Conservation (phyloP, 208 protist genomes). For the Leishmania major region DNA sequence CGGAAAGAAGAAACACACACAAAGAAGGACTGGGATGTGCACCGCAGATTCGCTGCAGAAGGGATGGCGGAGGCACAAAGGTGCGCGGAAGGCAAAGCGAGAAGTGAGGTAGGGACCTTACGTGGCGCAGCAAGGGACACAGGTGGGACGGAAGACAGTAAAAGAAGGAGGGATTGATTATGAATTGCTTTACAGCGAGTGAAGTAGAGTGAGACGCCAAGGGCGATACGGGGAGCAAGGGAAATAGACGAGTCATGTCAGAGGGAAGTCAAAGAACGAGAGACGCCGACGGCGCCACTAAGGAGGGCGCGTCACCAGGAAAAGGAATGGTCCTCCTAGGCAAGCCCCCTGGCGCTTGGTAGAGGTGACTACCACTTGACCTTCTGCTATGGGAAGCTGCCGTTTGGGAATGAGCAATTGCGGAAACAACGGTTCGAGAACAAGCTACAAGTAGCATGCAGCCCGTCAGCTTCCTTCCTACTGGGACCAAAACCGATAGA, state of each 20-base stretch:
- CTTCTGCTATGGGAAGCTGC: background rate
- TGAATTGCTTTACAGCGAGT: background rate
- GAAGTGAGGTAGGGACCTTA: background rate
- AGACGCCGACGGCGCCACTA: background rate
- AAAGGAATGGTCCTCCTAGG: background rate
- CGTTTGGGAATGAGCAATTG: background rate
- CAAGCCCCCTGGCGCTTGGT: background rate
- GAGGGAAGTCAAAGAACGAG: background rate
- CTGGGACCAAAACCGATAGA: background rate
- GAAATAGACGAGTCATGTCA: background rate
- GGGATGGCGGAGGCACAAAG: background rate
- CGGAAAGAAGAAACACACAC: constrained; percentile 1
- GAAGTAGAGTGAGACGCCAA: background rate
- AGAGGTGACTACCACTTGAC: background rate
- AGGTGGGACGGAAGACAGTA: background rate
- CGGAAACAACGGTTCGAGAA: background rate
- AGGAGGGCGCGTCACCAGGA: too few species aligned
- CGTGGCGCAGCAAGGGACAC: background rate
- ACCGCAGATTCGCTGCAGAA: too few species aligned
- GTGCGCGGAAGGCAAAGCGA: background rate
- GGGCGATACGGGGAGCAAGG: background rate
- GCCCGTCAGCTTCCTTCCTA: background rate
- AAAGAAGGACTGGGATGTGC: background rate
- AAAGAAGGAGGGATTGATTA: background rate
- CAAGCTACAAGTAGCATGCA: background rate